phyloP scores from a whole-genome alignment of 2,329 filamentous ascomycete species.

The Thelonectria blattea region DNA sequence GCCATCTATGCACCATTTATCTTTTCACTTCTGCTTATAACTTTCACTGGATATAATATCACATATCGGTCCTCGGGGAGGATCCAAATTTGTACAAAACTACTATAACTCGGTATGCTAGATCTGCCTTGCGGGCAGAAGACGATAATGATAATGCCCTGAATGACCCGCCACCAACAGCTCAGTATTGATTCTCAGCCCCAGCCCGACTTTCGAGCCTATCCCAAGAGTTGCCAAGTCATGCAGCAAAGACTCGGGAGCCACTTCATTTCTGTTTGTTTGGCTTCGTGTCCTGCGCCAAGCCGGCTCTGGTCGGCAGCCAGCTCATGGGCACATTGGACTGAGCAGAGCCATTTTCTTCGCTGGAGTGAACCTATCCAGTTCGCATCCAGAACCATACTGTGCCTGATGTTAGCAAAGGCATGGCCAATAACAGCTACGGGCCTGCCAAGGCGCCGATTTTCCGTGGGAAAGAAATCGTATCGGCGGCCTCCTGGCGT shows the following conservation, averaged over 20 bases:
- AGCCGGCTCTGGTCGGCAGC: conserved; percentile 9
- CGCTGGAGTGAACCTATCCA: conserved; percentile 3
- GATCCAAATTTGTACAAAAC: conserved; percentile 34
- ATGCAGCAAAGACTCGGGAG: conserved; percentile 2
- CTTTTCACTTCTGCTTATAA: conserved; percentile 3
- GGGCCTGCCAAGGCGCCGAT: conserved; percentile 30
- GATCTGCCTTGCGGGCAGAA: conserved; percentile 22
- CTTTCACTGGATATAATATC: conserved; percentile 33
- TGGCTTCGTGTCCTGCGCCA: conserved; percentile 13
- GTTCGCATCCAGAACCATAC: background rate
- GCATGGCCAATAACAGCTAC: conserved; percentile 23
- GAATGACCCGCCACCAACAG: conserved; percentile 23
- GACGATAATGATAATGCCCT: conserved; percentile 39
- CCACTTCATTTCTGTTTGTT: background rate
- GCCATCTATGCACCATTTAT: background rate
- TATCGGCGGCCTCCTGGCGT: conserved; percentile 13
- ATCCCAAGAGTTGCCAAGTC: conserved; percentile 11
- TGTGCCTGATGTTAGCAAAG: background rate
- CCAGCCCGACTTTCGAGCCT: background rate
- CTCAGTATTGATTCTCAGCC: background rate
- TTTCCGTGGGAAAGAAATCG: conserved; percentile 25
- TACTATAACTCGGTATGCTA: conserved; percentile 25
- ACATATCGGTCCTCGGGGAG: conserved; percentile 18
- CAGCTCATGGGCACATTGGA: background rate
- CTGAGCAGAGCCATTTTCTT: background rate